Conservation (phyloP, 495 filamentous ascomycete species). For the Entonaema liquescens region DNA sequence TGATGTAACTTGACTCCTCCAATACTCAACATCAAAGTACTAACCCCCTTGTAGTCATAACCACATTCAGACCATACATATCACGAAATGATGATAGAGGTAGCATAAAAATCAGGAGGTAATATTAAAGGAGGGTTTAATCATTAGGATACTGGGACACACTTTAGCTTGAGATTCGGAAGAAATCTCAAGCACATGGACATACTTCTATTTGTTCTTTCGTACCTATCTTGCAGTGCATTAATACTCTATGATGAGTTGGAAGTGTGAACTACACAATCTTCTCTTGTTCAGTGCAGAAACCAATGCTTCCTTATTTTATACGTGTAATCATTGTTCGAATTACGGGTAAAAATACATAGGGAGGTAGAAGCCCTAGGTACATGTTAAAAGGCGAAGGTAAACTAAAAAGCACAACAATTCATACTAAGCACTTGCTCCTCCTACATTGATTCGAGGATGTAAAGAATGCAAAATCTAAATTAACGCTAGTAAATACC, state of each 20-base stretch:
- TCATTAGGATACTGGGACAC: neutral
- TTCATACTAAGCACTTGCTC: neutral
- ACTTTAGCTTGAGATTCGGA: too few relatives aligned
- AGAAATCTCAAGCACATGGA: too few relatives aligned
- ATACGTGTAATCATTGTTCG: too few relatives aligned
- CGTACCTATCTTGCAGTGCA: too few relatives aligned
- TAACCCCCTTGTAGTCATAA: neutral
- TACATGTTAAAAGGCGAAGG: too few relatives aligned
- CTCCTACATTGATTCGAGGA: neutral
- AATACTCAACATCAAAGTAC: neutral
- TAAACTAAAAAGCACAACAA: neutral
- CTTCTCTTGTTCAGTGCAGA: too few relatives aligned
- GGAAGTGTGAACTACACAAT: too few relatives aligned
- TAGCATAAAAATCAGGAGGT: fast-evolving
- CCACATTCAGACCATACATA: neutral
- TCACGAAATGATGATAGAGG: neutral
- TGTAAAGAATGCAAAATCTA: neutral
- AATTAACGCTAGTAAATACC: neutral
- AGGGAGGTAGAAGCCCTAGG: neutral
- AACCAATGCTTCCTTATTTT: too few relatives aligned
- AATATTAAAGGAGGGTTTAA: neutral
- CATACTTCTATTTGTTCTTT: too few relatives aligned
- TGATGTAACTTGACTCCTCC: neutral
- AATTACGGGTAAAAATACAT: too few relatives aligned
- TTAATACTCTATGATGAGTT: too few relatives aligned